Percentiles rank a stretch among this genome's conserved stretches.
These are phyloP conservation scores for Sugiyamaella castrensis DNA, from an alignment of 1,139 yeast genomes.

Conservation along the genomic window DNA sequence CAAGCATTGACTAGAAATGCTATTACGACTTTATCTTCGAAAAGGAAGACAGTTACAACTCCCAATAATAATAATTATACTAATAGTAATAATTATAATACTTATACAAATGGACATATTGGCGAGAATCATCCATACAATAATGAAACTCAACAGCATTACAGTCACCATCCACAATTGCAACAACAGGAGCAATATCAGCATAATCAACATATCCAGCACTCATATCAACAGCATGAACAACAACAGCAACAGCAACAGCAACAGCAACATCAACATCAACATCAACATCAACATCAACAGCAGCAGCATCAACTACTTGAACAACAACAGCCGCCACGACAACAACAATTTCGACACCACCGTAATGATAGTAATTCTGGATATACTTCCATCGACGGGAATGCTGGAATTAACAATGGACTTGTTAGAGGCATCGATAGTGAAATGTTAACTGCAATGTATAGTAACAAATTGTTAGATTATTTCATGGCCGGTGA, in stretches of 20 bases:
- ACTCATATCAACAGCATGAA: neutral
- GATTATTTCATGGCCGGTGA: conserved; percentile 56
- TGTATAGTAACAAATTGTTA: conserved; percentile 45
- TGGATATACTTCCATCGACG: conserved; percentile 19
- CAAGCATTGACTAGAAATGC: conserved; percentile 5
- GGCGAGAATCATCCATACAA: conserved; percentile 2
- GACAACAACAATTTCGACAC: conserved; percentile 14
- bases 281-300: conserved; percentile 1
- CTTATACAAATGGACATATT: conserved; percentile 2
- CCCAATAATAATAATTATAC: conserved; percentile 7
- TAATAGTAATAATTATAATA: conserved; percentile 4
- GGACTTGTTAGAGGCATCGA: conserved; percentile 15
- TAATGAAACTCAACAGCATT: conserved; percentile 2
- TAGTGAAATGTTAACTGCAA: conserved; percentile 39
- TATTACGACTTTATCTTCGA: conserved; percentile 2
- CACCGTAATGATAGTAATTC: conserved; percentile 16
- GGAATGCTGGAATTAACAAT: no score
- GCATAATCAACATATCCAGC: neutral
- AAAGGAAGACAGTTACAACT: neutral
- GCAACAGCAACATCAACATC: neutral
- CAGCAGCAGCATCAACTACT: conserved; percentile 8
- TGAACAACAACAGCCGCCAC: conserved; percentile 9
- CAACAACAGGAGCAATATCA: conserved; percentile 1
- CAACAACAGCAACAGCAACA: neutral
- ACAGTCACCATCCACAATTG: neutral